Conservation (phyloP, 768 basidiomycete species). For the Suillus sp. region DNA sequence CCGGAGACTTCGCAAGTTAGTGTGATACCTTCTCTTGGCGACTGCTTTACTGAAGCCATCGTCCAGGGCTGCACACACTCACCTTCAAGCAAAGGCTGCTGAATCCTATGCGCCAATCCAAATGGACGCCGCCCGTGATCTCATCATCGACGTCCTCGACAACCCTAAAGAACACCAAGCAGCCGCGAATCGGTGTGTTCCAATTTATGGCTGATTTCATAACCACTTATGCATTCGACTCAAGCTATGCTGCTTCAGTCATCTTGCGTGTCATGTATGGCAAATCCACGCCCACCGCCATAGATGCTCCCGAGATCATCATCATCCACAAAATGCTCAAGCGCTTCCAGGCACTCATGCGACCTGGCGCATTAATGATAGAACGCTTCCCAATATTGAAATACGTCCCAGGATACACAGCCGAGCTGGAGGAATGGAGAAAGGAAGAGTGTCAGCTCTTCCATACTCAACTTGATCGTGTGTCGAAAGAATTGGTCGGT, state of each 20-base stretch:
- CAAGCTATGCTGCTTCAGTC: constrained; percentile 37
- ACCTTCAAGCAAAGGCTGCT: constrained; percentile 56
- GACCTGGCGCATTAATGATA: constrained; percentile 38
- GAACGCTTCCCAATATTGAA: constrained; percentile 40
- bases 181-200: constrained; percentile 47
- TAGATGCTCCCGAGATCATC: constrained; percentile 35
- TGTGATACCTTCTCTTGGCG: constrained; percentile 8
- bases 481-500: constrained; percentile 47
- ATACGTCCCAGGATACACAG: constrained; percentile 62
- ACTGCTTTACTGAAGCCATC: not conserved
- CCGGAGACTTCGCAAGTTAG: constrained; percentile 61
- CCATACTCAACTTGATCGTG: constrained; percentile 50
- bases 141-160: constrained; percentile 33
- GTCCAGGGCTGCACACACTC: constrained; percentile 55
- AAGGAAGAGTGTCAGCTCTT: constrained; percentile 57
- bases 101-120: constrained; percentile 52
- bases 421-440: constrained; percentile 58
- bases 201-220: constrained; percentile 49
- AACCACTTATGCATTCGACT: constrained; percentile 21
- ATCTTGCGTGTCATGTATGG: constrained; percentile 38
- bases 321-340: constrained; percentile 36
- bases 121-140: constrained; percentile 37
- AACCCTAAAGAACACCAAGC: constrained; percentile 50
- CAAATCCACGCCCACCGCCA: constrained; percentile 33
- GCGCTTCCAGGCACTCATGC: constrained; percentile 39